Conservation (phyloP, 2,329 filamentous ascomycete genomes). For the Conoideocrella luteorostrata region DNA sequence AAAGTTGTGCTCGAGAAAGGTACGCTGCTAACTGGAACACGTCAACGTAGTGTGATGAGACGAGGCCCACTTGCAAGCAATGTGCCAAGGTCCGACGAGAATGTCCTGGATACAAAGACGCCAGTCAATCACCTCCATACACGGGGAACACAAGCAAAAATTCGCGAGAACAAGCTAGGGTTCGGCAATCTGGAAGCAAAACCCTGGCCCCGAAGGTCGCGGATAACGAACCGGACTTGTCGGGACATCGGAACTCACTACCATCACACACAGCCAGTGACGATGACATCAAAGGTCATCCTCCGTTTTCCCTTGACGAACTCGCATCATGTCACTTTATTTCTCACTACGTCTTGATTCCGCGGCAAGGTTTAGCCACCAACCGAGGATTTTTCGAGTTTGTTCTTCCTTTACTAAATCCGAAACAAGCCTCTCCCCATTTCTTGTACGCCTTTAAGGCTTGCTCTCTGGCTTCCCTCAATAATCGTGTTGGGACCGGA, state of each 20-base stretch:
- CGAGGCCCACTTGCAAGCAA: slow-evolving; percentile 57
- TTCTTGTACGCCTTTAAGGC: slow-evolving; percentile 52
- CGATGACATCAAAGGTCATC: slow-evolving; percentile 18
- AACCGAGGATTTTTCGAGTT: slow-evolving; percentile 52
- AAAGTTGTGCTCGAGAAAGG: too few relatives aligned
- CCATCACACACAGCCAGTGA: slow-evolving; percentile 9
- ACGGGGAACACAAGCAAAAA: not conserved
- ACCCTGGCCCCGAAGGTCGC: slow-evolving; percentile 50
- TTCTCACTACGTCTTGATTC: slow-evolving; percentile 51
- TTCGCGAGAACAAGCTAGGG: slow-evolving; percentile 53
- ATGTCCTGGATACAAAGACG: slow-evolving; percentile 61
- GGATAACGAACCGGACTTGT: slow-evolving; percentile 28
- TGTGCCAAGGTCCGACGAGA: slow-evolving; percentile 55
- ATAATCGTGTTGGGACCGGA: slow-evolving; percentile 37
- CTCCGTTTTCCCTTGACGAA: slow-evolving; percentile 43
- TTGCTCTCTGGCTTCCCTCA: slow-evolving; percentile 49
- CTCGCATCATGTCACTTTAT: slow-evolving; percentile 53
- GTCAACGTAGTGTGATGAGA: slow-evolving; percentile 67
- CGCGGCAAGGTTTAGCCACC: slow-evolving; percentile 32
- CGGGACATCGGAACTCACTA: too few relatives aligned
- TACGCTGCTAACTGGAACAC: too few relatives aligned
- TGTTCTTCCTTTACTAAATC: slow-evolving; percentile 46
- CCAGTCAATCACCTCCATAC: slow-evolving; percentile 48
- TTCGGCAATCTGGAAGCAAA: slow-evolving; percentile 52
- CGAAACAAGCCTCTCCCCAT: slow-evolving; percentile 34